Evolutionary conservation across 2,329 filamentous ascomycete species (phyloP).

Genomic region (Fusarium euwallaceae): DNA sequence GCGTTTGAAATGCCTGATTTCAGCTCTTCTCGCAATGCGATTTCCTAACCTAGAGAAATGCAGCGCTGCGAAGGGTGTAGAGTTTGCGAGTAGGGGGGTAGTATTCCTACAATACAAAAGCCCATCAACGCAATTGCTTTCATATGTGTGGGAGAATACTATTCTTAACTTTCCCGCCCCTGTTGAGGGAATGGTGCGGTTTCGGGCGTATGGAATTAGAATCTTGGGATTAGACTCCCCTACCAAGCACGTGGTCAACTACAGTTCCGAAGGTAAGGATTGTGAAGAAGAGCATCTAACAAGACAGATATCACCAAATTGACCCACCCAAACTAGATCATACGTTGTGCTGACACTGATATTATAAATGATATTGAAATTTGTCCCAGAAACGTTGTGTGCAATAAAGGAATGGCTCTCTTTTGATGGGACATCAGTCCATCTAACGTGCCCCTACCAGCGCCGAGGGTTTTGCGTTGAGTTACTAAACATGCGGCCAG

Average conservation of each 20-base stretch:
- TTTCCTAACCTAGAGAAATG: not conserved
- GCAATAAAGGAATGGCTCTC: not conserved
- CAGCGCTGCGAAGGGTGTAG: not conserved
- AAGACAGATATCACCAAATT: not conserved
- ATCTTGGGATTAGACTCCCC: not conserved
- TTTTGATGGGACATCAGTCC: not conserved
- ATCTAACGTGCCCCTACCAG: not conserved
- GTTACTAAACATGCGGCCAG: accelerated
- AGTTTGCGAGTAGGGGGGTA: not conserved
- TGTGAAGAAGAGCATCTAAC: not conserved
- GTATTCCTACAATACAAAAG: not conserved
- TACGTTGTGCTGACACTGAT: not conserved
- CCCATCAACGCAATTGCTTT: not conserved
- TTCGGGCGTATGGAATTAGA: not conserved
- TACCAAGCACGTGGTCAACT: not conserved
- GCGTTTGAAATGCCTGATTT: not conserved
- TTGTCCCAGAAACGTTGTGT: not conserved
- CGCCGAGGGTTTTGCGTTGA: not conserved
- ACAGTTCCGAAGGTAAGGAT: not conserved
- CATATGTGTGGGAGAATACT: not conserved
- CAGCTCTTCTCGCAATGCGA: not conserved
- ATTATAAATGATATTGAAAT: not conserved
- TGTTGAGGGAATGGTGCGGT: not conserved
- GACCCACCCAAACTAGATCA: not conserved
- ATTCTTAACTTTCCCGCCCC: not conserved